A percentile compares a stretch with the other conserved stretches of the same genome.
These are phyloP conservation scores for Thielaviopsis ethacetica DNA, from an alignment of 2,329 filamentous ascomycete species.

Conservation along the genomic window DNA sequence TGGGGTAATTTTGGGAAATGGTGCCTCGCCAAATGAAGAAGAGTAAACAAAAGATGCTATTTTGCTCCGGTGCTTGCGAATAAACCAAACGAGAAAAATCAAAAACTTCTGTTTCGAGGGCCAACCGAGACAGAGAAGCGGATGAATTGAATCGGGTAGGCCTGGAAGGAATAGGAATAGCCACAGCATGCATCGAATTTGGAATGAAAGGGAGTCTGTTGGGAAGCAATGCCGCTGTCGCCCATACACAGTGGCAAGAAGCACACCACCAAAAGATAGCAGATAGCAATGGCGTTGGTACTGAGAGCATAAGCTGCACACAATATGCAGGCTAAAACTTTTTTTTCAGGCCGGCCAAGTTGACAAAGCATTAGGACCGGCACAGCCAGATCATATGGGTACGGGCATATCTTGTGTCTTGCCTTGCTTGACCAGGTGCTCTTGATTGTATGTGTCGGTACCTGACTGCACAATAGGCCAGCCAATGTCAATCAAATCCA, in stretches of 20 bases:
- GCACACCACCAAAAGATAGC: neutral
- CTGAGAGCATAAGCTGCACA: neutral
- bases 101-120: neutral
- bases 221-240: neutral
- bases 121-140: neutral
- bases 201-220: slow-evolving; percentile 1
- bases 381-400: neutral
- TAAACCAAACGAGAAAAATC: neutral
- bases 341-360: neutral
- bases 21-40: neutral
- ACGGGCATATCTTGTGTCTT: neutral
- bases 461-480: neutral
- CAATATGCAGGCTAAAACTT: neutral
- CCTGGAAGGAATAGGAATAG: neutral
- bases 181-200: neutral
- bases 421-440: neutral
- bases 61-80: neutral
- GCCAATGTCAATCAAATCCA: neutral
- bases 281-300: too few relatives aligned
- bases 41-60: neutral
- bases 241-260: neutral
- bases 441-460: neutral
- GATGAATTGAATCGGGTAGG: neutral
- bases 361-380: neutral
- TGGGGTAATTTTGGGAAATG: neutral